phyloP scores from a whole-genome alignment of 495 filamentous ascomycete genomes.

The Penicillium fimorum region DNA sequence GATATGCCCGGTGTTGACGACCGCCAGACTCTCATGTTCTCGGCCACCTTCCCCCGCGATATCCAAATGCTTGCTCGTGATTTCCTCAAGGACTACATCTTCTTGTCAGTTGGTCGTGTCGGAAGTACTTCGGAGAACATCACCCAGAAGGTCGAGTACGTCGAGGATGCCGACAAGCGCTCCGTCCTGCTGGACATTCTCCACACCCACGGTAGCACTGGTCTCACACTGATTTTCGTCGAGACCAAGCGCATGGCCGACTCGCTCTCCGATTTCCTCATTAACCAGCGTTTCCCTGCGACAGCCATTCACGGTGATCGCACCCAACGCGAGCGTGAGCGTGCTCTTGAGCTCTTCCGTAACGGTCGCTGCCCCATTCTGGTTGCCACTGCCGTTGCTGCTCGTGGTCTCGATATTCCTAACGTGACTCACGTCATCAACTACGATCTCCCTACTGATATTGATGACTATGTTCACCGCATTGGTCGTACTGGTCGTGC shows the following conservation, averaged over 20 bases:
- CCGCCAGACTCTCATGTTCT: conserved; percentile 99
- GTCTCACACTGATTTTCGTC: conserved; percentile 95
- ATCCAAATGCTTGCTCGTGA: conserved; percentile 98
- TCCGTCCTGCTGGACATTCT: conserved; percentile 96
- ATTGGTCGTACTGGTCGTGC: conserved; percentile 99
- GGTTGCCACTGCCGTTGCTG: conserved; percentile 95
- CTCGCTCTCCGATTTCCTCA: conserved; percentile 92
- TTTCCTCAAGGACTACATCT: conserved; percentile 97
- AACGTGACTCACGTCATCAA: conserved; percentile 99
- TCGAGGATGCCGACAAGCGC: conserved; percentile 95
- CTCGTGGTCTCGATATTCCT: conserved; percentile 93
- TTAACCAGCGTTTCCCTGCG: conserved; percentile 98
- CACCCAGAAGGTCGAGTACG: conserved; percentile 97
- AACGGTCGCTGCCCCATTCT: conserved; percentile 92
- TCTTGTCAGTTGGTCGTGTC: conserved; percentile 97
- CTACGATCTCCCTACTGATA: conserved; percentile 97
- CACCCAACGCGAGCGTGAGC: conserved; percentile 98
- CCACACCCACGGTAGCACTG: conserved; percentile 81
- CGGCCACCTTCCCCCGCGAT: conserved; percentile 96
- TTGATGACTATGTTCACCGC: conserved; percentile 98
- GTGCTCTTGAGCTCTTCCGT: conserved; percentile 94
- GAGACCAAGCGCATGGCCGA: conserved; percentile 99
- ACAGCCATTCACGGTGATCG: conserved; percentile 98
- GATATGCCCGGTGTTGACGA: conserved; percentile 86
- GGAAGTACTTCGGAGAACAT: conserved; percentile 99